Evolutionary conservation across 2,329 filamentous ascomycete genomes (phyloP).

Genomic region (Trichoderma citrinoviride): DNA sequence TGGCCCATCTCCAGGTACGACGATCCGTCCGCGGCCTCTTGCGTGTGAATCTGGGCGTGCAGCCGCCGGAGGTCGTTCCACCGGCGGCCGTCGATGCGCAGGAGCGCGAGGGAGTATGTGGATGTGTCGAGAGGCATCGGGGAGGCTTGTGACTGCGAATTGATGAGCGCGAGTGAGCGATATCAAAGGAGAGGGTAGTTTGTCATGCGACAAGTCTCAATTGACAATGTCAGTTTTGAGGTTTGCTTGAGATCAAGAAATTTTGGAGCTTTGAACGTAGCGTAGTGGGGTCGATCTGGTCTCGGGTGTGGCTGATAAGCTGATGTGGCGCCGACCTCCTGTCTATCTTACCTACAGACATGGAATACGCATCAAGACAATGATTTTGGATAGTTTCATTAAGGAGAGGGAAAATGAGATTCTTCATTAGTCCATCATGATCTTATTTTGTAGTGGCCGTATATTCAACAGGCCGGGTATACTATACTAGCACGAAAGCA

Average conservation of each 20-base stretch:
- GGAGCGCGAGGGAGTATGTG: conserved; percentile 81
- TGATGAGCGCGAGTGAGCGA: not conserved
- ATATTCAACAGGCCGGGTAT: conserved; percentile 8
- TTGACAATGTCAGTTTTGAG: conserved; percentile 1
- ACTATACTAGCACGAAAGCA: not conserved
- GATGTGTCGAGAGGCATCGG: conserved; percentile 92
- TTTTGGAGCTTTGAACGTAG: conserved; percentile 17
- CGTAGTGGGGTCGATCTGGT: conserved; percentile 13
- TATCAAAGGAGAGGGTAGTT: no score
- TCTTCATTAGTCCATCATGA: not conserved
- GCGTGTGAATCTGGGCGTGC: conserved; percentile 85
- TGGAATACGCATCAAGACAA: not conserved
- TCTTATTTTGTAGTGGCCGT: not conserved
- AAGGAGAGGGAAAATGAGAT: not conserved
- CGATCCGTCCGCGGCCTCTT: conserved; percentile 88
- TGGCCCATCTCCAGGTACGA: conserved; percentile 96
- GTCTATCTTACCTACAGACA: not conserved
- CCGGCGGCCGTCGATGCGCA: conserved; percentile 78
- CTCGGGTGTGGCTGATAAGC: conserved; percentile 17
- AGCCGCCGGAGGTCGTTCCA: conserved; percentile 96
- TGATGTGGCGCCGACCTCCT: conserved; percentile 1
- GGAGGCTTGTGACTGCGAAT: not conserved
- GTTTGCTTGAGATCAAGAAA: not conserved
- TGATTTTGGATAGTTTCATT: not conserved
- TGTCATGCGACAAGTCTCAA: not conserved